These are phyloP conservation scores for Poronia punctata DNA, from an alignment of 495 filamentous ascomycete genomes.

Conservation along the genomic window DNA sequence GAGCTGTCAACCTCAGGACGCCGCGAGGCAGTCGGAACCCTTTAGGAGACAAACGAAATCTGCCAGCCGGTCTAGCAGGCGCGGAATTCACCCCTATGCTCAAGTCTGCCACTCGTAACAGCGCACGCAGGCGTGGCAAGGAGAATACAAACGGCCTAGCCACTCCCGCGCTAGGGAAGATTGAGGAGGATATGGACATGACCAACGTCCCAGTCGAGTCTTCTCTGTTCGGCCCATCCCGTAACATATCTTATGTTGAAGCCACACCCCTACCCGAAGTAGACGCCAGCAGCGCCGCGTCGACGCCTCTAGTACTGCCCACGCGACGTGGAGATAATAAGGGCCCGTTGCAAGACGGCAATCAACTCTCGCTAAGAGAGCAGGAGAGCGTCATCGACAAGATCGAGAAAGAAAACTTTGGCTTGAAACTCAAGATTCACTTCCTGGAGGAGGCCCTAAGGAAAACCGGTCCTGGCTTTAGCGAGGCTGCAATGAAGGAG, in stretches of 20 bases:
- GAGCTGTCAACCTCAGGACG: conserved; percentile 56
- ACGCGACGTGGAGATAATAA: conserved; percentile 53
- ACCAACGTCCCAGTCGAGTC: conserved; percentile 55
- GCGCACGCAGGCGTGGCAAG: conserved; percentile 53
- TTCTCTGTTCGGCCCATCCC: conserved; percentile 61
- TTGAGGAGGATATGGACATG: conserved; percentile 61
- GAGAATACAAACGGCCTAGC: conserved; percentile 42
- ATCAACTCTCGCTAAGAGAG: conserved; percentile 81
- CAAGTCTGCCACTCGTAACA: conserved; percentile 81
- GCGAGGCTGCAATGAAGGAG: conserved; percentile 78
- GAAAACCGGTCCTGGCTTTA: conserved; percentile 80
- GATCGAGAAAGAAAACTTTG: conserved; percentile 89
- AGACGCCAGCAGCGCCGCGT: conserved; percentile 67
- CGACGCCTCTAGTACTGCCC: conserved; percentile 65
- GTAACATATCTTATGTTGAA: conserved; percentile 42
- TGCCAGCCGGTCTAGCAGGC: conserved; percentile 52
- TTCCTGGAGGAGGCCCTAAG: conserved; percentile 72
- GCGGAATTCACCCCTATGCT: conserved; percentile 91
- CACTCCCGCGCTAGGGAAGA: conserved; percentile 63
- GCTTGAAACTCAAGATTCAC: conserved; percentile 72
- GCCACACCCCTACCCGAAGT: conserved; percentile 58
- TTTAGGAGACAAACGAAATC: conserved; percentile 61
- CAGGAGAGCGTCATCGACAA: conserved; percentile 93
- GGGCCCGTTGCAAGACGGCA: conserved; percentile 69
- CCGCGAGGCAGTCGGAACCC: conserved; percentile 56